Base-by-base conservation (phyloP, 2,329 filamentous ascomycete genomes). In the Rhinocladiella similis region DNA sequence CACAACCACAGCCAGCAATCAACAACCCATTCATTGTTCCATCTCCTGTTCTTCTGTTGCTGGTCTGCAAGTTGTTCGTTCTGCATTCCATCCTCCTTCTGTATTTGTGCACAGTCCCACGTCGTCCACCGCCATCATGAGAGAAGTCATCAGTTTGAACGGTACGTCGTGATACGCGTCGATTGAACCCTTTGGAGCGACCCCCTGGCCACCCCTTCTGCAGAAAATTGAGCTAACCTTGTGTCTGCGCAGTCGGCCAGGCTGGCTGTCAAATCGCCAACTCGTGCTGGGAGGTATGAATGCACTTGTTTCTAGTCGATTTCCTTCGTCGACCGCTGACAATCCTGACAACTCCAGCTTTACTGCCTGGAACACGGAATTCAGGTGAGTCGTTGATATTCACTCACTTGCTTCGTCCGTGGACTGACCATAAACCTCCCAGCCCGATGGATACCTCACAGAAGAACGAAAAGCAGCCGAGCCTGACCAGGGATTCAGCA, bases 351-450 rank as follows among this genome's bases (percentile, higher is more conserved):
- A 66, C 63, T 70, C 63, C 78, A 99, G 94, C 90, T 99, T 65
- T 99, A 99, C 87, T 99, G 94, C 82, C 91, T 99, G 73, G 94
- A 99, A 86, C 94, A 99, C 79, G 94, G 94, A 73, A 99, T 99
- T 70, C 90, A 96, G 89, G 92, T 96, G 87, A 67, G 86, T 76
- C 67, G 56, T 58, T 56, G 45, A 36, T 35, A 33, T 25, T 51
- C 25, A 33, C 10, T 49, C n/a, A 38, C 47, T 59, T 56, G 53
- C 27, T 59, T 25, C 49, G 60, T 54, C 41, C 51, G 62, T 57
- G 56, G 56, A 54, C 61, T 56, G 56, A 67, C 57, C 60, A 61
- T 9, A 9, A 46, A 25, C 12, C 57, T 65, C 55, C 69, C 75
- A 99, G 93, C 93, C 94, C 69, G 94, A 99, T 86, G 94, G 94